phyloP scores from a whole-genome alignment of 805 yeast species.

The Starmerella floris region DNA sequence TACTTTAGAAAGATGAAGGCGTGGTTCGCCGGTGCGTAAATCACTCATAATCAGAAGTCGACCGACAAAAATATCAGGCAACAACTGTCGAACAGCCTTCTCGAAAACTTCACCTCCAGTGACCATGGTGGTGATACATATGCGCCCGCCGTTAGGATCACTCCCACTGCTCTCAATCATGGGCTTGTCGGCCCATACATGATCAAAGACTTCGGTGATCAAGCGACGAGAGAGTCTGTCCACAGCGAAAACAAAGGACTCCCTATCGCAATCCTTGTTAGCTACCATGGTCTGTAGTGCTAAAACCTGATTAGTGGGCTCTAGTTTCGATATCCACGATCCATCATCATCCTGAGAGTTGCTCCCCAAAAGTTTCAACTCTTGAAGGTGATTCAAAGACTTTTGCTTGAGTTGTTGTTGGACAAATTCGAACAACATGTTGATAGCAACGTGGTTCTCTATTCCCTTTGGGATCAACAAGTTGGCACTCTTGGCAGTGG shows the following conservation, averaged over 20 bases:
- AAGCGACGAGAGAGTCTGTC: conserved; percentile 66
- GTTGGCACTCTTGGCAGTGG: conserved; percentile 70
- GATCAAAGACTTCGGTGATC: conserved; percentile 55
- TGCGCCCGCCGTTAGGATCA: conserved; percentile 17
- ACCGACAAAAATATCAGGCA: conserved; percentile 71
- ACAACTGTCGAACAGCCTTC: conserved; percentile 57
- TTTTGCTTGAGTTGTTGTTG: conserved; percentile 54
- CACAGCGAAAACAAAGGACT: conserved; percentile 76
- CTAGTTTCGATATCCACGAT: conserved; percentile 2
- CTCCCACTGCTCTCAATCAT: too few relatives aligned
- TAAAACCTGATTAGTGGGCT: conserved; percentile 45
- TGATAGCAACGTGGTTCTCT: conserved; percentile 68
- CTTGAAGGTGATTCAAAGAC: conserved; percentile 52
- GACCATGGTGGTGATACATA: conserved; percentile 65
- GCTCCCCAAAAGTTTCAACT: conserved; percentile 44
- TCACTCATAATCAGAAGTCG: conserved; percentile 80
- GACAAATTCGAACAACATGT: conserved; percentile 66
- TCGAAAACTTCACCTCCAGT: conserved; percentile 90
- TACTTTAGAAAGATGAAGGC: conserved; percentile 64
- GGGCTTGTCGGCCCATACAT: conserved; percentile 16
- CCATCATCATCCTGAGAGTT: conserved; percentile 7
- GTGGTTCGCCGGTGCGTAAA: conserved; percentile 84
- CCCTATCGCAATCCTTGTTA: conserved; percentile 41
- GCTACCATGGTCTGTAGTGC: conserved; percentile 63
- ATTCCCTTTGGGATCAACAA: conserved; percentile 82